Evolutionary conservation across 495 filamentous ascomycete genomes (phyloP).

Genomic region (Penicillium desertorum): DNA sequence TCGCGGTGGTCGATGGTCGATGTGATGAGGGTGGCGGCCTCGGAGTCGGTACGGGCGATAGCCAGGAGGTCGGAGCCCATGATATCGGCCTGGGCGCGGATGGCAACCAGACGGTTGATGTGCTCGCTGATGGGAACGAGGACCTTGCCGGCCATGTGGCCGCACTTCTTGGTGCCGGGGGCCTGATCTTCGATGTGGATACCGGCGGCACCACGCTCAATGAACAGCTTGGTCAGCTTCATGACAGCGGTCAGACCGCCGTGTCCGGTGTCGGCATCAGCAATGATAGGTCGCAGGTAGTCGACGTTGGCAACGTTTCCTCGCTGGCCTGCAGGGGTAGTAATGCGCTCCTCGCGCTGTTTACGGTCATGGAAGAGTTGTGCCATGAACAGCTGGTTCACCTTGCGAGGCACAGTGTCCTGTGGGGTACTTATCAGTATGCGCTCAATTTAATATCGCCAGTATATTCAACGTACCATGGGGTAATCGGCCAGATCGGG

Average conservation of each 20-base stretch:
- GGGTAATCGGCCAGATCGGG: conserved; percentile 98
- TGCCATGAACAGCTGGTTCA: conserved; percentile 92
- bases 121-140: conserved; percentile 96
- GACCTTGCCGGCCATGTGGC: conserved; percentile 99
- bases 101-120: conserved; percentile 96
- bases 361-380: conserved; percentile 99
- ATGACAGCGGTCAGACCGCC: conserved; percentile 96
- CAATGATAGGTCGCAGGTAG: conserved; percentile 93
- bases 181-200: conserved; percentile 99
- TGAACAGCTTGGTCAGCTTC: conserved; percentile 97
- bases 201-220: conserved; percentile 94
- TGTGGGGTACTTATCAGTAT: conserved; percentile 32
- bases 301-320: conserved; percentile 77
- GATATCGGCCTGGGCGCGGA: conserved; percentile 96
- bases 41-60: conserved; percentile 93
- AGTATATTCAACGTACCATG: conserved; percentile 60
- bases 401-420: conserved; percentile 99
- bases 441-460: too few relatives aligned
- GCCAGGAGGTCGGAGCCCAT: conserved; percentile 91
- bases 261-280: conserved; percentile 96
- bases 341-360: conserved; percentile 91
- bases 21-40: conserved; percentile 96
- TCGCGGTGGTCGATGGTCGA: conserved; percentile 94
- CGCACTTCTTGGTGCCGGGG: conserved; percentile 98
- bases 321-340: conserved; percentile 71